Conservation (phyloP, 176 grass and related monocot species). For the Oryza nivara region DNA sequence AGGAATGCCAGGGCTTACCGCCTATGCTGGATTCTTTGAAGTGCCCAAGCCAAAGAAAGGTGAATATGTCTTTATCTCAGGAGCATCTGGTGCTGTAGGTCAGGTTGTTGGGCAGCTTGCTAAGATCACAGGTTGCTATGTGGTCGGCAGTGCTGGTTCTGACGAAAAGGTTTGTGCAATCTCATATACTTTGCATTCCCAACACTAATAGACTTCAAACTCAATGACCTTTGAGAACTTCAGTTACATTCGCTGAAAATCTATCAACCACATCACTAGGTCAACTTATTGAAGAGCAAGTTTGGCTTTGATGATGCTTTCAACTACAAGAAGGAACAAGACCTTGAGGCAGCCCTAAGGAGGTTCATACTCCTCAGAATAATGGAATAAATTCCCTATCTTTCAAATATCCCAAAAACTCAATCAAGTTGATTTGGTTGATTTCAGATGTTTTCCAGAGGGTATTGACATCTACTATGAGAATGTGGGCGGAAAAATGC, state of each 20-base stretch:
- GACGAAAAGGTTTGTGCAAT: constrained; percentile 48
- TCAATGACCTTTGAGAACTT: no score
- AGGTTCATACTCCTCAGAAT: not conserved
- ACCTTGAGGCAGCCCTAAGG: constrained; percentile 45
- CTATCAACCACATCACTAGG: constrained; percentile 2
- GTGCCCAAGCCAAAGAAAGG: constrained; percentile 58
- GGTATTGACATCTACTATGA: constrained; percentile 82
- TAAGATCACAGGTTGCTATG: constrained; percentile 60
- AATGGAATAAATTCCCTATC: no score
- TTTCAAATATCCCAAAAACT: no score
- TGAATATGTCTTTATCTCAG: constrained; percentile 58
- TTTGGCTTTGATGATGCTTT: constrained; percentile 65
- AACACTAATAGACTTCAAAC: not conserved
- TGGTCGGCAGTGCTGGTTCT: constrained; percentile 56
- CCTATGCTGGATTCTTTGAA: constrained; percentile 55
- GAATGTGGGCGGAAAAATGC: constrained; percentile 62
- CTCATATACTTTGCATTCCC: not conserved
- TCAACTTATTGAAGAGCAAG: constrained; percentile 54
- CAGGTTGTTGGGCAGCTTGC: constrained; percentile 66
- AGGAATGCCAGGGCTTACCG: constrained; percentile 63
- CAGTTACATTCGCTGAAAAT: not conserved
- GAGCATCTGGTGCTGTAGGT: constrained; percentile 55
- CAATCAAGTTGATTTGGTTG: no score
- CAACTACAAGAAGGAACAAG: constrained; percentile 70
- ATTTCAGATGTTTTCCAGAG: constrained; percentile 44